phyloP scores from a whole-genome alignment of 2,329 filamentous ascomycete genomes.

The Exophiala viscosa region DNA sequence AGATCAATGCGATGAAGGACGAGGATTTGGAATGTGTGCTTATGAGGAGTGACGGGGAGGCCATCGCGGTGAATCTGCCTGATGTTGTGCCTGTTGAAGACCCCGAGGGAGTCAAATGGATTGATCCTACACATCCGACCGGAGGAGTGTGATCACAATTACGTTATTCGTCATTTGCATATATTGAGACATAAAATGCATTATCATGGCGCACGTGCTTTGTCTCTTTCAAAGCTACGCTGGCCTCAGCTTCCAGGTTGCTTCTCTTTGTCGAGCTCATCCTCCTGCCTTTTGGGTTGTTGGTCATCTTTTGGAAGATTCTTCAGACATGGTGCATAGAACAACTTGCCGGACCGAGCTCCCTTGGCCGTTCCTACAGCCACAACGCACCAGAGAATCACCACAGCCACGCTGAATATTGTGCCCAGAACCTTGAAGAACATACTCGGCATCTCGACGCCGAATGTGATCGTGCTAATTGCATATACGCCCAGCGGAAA shows the following conservation, averaged over 20 bases:
- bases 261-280: constrained; percentile 12
- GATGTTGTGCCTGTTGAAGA: constrained; percentile 43
- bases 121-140: constrained; percentile 44
- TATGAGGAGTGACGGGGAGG: constrained; percentile 43
- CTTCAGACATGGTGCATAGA: constrained; percentile 53
- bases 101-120: constrained; percentile 44
- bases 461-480: constrained; percentile 41
- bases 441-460: constrained; percentile 49
- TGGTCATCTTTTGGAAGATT: constrained; percentile 31
- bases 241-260: not conserved
- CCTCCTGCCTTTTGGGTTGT: not conserved
- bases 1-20: constrained; percentile 43
- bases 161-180: not conserved
- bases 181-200: no score
- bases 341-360: constrained; percentile 48
- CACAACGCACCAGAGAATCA: constrained; percentile 56
- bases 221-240: no score
- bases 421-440: constrained; percentile 58
- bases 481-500: constrained; percentile 59
- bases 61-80: constrained; percentile 43
- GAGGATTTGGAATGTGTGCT: constrained; percentile 44
- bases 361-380: constrained; percentile 48
- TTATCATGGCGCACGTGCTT: no score
- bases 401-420: constrained; percentile 50
- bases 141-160: constrained; percentile 15